These are phyloP conservation scores for Capronia epimyces DNA, from an alignment of 2,329 filamentous ascomycete genomes.

Conservation along the genomic window DNA sequence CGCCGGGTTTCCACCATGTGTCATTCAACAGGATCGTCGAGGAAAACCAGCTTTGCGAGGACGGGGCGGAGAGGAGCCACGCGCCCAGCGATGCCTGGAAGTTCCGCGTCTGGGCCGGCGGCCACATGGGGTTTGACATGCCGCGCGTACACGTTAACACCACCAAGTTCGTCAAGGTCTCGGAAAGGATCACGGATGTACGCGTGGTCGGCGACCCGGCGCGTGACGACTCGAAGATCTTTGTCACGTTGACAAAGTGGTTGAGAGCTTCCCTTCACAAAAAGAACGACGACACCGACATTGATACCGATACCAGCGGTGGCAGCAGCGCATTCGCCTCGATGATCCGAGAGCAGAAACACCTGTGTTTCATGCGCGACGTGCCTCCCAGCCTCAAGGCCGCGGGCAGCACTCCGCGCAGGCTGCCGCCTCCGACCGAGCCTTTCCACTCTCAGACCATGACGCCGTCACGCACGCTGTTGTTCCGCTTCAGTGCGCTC, in stretches of 20 bases:
- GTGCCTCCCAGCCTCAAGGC: constrained; percentile 29
- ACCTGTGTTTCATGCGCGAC: constrained; percentile 59
- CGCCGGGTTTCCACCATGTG: constrained; percentile 71
- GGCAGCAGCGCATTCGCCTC: neutral
- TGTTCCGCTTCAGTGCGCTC: constrained; percentile 87
- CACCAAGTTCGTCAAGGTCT: constrained; percentile 38
- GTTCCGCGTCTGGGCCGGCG: constrained; percentile 85
- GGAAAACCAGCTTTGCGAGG: constrained; percentile 61
- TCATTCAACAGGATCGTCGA: constrained; percentile 68
- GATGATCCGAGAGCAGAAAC: constrained; percentile 53
- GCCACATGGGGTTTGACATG: constrained; percentile 54
- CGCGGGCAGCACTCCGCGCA: constrained; percentile 5
- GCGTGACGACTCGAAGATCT: constrained; percentile 48
- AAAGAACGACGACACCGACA: neutral
- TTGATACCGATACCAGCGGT: neutral
- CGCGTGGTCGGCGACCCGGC: constrained; percentile 47
- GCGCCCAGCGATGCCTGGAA: constrained; percentile 66
- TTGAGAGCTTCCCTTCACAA: constrained; percentile 31
- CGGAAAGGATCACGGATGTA: constrained; percentile 47
- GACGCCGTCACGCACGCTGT: constrained; percentile 61
- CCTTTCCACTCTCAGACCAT: constrained; percentile 56
- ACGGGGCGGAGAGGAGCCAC: constrained; percentile 77
- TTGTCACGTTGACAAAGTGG: constrained; percentile 41
- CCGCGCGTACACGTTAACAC: constrained; percentile 30
- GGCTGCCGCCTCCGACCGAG: constrained; percentile 34